Base-by-base conservation (phyloP, 1,284 basidiomycete genomes). In the Cryptococcus wingfieldii region DNA sequence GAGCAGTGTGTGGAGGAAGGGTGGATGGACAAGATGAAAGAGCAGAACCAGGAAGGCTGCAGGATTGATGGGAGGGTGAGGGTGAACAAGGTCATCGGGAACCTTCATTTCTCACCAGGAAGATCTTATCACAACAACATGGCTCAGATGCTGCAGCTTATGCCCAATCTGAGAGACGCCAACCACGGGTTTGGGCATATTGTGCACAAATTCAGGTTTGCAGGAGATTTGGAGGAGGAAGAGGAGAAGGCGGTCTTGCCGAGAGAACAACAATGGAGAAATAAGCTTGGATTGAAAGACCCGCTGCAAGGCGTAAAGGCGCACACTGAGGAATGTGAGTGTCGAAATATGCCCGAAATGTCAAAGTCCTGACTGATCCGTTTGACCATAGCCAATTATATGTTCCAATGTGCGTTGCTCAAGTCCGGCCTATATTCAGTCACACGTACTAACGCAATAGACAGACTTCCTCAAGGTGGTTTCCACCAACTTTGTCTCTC, bases 1-100 rank as follows among this genome's bases (percentile, higher is more conserved):
- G 93, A 98, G 68, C 93, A 96, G 89, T 99, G 96, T 75, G 84
- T 88, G 49, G 79, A 88, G 62, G 96, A 99, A 79, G 88, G 90
- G 47, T 98, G 95, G 95, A 84, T 90, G 18, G 91, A 95, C 14
- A 93, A 90, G 76, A 84, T 99, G 65, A 86, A 86, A 74, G 88
- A 92, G 54, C 95, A 98, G 76, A 86, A 89, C 41, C 83, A 85
- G 48, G 96, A 99, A 70, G 96, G 96, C 0, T 99, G 96, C 80
- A 93, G 92, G 72, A 82, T 98, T 61, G 83, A 87, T 43, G 96
- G 96, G 55, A 85, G 86, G 54, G 83, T 98, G 51, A 88, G 88
- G 58, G 90, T 98, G 58, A 98, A 98, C 84, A 98, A 98, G 45
- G 75, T 77, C 53, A 84, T 92, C 61, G 91, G 91, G 49, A 93